Evolutionary conservation across 2,329 filamentous ascomycete species (phyloP).

Genomic region (Botrytis hyacinthi): DNA sequence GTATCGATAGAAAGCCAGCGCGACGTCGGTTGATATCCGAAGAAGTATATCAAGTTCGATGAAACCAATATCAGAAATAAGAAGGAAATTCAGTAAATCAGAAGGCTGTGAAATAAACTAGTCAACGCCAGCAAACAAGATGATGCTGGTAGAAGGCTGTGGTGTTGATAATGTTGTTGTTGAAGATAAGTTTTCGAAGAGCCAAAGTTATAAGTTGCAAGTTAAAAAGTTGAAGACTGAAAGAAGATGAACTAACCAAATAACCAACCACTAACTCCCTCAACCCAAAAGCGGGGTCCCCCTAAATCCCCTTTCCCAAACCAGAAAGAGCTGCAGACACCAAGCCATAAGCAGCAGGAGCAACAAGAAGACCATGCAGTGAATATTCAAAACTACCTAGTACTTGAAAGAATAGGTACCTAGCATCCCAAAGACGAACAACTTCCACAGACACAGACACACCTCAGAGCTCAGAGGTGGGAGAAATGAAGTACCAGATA

Average conservation of each 20-base stretch:
- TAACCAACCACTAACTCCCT: too few relatives aligned
- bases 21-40: too few relatives aligned
- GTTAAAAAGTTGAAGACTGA: background rate
- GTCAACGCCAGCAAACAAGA: background rate
- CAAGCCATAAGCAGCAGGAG: background rate
- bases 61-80: background rate
- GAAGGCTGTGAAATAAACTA: background rate
- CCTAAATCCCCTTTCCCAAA: fast-evolving
- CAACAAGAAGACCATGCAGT: background rate
- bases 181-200: background rate
- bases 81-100: background rate
- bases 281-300: background rate
- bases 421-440: background rate
- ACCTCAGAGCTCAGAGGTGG: background rate
- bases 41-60: background rate
- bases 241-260: background rate
- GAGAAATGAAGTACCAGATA: background rate
- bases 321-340: background rate
- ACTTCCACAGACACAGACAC: background rate
- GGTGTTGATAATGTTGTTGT: background rate
- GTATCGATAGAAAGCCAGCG: background rate
- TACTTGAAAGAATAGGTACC: background rate
- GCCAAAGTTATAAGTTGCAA: background rate
- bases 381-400: background rate
- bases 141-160: background rate